These are phyloP conservation scores for Peziza echinospora DNA, from an alignment of 495 filamentous ascomycete genomes.

Conservation along the genomic window DNA sequence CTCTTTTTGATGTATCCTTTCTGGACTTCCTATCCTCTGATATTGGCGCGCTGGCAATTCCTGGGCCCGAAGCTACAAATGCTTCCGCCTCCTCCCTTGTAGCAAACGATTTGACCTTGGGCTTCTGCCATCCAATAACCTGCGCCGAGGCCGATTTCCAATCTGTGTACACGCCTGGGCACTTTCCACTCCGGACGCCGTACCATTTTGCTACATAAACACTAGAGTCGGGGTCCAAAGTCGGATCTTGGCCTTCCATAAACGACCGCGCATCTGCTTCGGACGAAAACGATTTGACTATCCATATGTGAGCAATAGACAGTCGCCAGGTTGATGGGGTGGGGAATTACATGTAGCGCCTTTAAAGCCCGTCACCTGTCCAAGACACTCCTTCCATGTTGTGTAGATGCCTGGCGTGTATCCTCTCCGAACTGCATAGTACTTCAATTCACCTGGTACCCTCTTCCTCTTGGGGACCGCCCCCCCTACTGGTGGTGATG, in stretches of 20 bases:
- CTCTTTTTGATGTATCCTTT: background rate
- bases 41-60: conserved; percentile 1
- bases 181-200: conserved; percentile 57
- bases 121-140: conserved; percentile 52
- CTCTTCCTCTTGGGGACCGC: conserved; percentile 38
- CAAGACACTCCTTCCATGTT: conserved; percentile 58
- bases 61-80: conserved; percentile 35
- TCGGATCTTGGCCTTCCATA: conserved; percentile 37
- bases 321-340: too few relatives aligned
- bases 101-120: conserved; percentile 52
- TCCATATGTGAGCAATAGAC: background rate
- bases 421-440: conserved; percentile 68
- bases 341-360: conserved; percentile 52
- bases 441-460: conserved; percentile 35
- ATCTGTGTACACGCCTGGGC: conserved; percentile 74
- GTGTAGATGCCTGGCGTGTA: conserved; percentile 68
- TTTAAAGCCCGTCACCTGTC: conserved; percentile 66
- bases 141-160: conserved; percentile 62
- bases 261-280: conserved; percentile 59
- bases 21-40: background rate
- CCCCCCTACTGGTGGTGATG: background rate
- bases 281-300: conserved; percentile 69
- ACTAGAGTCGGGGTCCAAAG: conserved; percentile 18
- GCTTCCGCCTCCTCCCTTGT: conserved; percentile 57
- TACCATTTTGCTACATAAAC: conserved; percentile 42